phyloP scores from a whole-genome alignment of 2,329 filamentous ascomycete species.

The Aspergillus sp. region DNA sequence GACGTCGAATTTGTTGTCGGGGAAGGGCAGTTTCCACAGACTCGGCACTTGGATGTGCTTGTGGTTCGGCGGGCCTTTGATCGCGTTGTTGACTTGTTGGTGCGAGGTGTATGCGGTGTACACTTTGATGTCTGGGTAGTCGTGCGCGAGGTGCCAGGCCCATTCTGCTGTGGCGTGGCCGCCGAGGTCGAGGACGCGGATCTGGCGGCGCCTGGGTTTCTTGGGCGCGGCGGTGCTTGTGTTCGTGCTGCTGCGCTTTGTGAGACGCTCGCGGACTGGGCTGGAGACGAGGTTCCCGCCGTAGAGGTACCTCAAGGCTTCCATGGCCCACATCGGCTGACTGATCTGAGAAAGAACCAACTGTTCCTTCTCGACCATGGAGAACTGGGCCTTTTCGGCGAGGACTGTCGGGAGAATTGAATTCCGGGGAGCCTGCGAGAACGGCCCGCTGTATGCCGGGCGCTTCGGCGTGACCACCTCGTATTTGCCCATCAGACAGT shows the following conservation, averaged over 20 bases:
- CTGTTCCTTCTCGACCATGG: conserved; percentile 70
- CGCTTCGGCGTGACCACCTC: conserved; percentile 73
- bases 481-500: conserved; percentile 83
- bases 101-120: conserved; percentile 84
- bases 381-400: conserved; percentile 47
- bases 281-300: conserved; percentile 64
- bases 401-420: conserved; percentile 67
- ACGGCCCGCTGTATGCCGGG: conserved; percentile 71
- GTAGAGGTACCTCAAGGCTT: conserved; percentile 64
- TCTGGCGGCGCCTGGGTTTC: conserved; percentile 48
- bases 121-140: conserved; percentile 82
- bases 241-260: conserved; percentile 25
- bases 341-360: conserved; percentile 75
- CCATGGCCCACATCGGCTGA: conserved; percentile 64
- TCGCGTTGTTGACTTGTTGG: conserved; percentile 72
- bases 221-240: conserved; percentile 27
- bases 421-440: conserved; percentile 74
- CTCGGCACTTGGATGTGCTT: conserved; percentile 77
- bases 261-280: conserved; percentile 49
- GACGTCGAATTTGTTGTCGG: conserved; percentile 84
- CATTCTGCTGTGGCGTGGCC: conserved; percentile 87
- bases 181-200: conserved; percentile 81
- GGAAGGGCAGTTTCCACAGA: conserved; percentile 82
- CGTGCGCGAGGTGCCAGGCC: conserved; percentile 90
- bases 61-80: conserved; percentile 86